A percentile compares a stretch with the other conserved stretches of the same genome.
Conservation (phyloP, 768 basidiomycete genomes). For the Suillus alpinus region DNA sequence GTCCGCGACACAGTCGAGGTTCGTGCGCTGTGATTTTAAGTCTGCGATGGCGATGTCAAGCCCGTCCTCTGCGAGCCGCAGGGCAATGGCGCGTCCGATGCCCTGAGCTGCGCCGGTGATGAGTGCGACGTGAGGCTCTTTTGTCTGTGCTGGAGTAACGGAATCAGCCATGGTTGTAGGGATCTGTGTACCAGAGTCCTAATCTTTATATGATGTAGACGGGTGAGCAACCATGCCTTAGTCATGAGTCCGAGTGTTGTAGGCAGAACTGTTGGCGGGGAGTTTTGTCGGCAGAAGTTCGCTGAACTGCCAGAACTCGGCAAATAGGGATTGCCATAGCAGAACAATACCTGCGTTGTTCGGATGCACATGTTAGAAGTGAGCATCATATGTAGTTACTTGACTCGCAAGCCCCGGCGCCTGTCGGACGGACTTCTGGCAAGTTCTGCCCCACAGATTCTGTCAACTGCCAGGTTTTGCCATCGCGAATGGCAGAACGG, state of each 20-base stretch:
- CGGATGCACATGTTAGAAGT: too few relatives aligned
- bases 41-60: conserved; percentile 45
- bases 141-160: background rate
- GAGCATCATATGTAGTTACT: too few relatives aligned
- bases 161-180: background rate
- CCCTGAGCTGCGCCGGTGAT: conserved; percentile 45
- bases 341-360: background rate
- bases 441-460: too few relatives aligned
- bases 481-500: background rate
- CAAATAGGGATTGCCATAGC: background rate
- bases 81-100: conserved; percentile 46
- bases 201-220: background rate
- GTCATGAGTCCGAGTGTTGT: background rate
- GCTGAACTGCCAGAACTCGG: background rate
- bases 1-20: conserved; percentile 19
- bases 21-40: conserved; percentile 15
- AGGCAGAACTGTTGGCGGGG: background rate
- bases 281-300: background rate
- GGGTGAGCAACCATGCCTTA: background rate
- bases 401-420: background rate
- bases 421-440: background rate
- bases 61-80: conserved; percentile 45
- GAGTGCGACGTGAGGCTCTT: conserved; percentile 30
- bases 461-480: background rate
- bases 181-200: background rate